Evolutionary conservation across 148 eudicot species (phyloP).

Genomic region (Selenicereus undatus): DNA sequence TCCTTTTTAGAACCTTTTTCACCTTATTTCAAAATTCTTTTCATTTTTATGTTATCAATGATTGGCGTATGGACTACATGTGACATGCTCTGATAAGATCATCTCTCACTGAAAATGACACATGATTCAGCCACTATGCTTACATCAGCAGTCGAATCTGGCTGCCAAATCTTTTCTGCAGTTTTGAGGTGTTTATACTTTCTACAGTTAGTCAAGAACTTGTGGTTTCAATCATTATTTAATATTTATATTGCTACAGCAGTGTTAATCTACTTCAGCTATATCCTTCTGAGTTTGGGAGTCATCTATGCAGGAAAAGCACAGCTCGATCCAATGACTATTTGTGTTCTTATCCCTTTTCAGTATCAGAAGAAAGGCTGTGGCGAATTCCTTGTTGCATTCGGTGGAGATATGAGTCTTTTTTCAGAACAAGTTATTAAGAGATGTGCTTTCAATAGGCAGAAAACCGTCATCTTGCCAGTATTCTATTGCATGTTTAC

Average conservation of each 20-base stretch:
- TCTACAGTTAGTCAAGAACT: no score
- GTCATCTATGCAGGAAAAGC: slow-evolving; percentile 65
- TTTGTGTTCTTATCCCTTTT: slow-evolving; percentile 87
- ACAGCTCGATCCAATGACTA: slow-evolving; percentile 79
- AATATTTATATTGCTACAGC: no score
- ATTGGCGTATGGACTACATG: no score
- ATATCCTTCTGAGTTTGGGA: not conserved
- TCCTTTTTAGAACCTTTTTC: no score
- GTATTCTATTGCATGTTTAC: not conserved
- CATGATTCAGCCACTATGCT: not conserved
- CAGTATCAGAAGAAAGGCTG: slow-evolving; percentile 94
- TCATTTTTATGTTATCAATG: not conserved
- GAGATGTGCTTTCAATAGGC: not conserved
- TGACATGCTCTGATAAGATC: no score
- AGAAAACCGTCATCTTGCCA: not conserved
- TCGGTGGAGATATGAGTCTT: slow-evolving; percentile 4
- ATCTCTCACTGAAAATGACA: not conserved
- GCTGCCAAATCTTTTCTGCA: no score
- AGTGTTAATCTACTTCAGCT: not conserved
- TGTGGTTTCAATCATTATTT: no score
- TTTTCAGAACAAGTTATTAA: not conserved
- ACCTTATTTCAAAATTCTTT: no score
- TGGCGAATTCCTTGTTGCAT: slow-evolving; percentile 92
- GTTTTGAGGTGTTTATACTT: no score
- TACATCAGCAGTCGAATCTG: no score